These are phyloP conservation scores for Thuidium tamariscinum DNA, from an alignment of 225 moss, liverwort and hornwort species.

Conservation along the genomic window DNA sequence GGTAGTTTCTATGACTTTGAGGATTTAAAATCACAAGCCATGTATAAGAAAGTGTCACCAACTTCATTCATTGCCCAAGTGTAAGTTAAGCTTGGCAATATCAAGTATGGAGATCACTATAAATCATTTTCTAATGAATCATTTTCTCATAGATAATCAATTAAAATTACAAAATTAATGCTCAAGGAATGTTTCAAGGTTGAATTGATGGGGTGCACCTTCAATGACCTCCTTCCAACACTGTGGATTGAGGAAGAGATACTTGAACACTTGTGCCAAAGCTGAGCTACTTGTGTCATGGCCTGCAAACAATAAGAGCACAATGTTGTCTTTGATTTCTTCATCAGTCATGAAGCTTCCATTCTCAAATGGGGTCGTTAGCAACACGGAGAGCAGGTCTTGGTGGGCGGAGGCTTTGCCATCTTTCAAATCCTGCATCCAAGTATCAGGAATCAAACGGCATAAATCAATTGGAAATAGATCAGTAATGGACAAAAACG, in stretches of 20 bases:
- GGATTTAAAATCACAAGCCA: not conserved
- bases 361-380: not conserved
- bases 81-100: not conserved
- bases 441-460: not conserved
- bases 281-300: conserved; percentile 22
- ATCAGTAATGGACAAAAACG: too few relatives aligned
- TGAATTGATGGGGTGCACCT: not conserved
- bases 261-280: conserved; percentile 1
- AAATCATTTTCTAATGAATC: not conserved
- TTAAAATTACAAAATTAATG: not conserved
- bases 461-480: too few relatives aligned
- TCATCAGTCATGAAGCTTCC: not conserved
- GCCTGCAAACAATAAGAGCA: conserved; percentile 21
- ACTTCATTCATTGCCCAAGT: not conserved
- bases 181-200: not conserved
- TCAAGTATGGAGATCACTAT: not conserved
- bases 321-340: conserved; percentile 24
- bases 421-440: not conserved
- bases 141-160: not conserved
- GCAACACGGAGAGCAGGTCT: not conserved
- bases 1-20: not conserved
- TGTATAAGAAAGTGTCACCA: not conserved
- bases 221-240: conserved; percentile 3
- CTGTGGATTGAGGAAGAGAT: conserved; percentile 8
- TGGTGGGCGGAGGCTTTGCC: not conserved